Evolutionary conservation across 441 rosid genomes (phyloP).

Genomic region (Viola pubescens): DNA sequence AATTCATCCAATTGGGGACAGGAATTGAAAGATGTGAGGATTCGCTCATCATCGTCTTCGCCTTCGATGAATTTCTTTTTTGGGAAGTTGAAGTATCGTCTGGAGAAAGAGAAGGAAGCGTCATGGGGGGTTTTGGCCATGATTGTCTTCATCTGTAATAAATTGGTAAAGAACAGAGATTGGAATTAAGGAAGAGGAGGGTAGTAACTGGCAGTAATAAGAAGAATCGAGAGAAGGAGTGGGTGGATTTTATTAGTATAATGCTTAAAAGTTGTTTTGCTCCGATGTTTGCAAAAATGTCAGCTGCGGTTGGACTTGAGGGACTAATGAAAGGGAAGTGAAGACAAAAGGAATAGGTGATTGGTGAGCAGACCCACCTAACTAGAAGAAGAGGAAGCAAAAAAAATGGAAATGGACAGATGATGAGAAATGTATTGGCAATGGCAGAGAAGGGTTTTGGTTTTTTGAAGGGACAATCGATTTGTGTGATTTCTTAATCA

Average conservation of each 20-base stretch:
- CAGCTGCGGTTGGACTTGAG: slow-evolving; percentile 16
- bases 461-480: slow-evolving; percentile 43
- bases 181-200: not conserved
- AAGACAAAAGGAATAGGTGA: slow-evolving; percentile 29
- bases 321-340: slow-evolving; percentile 17
- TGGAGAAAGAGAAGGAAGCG: slow-evolving; percentile 50
- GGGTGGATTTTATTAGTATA: no score
- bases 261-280: not conserved
- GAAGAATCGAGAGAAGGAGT: no score
- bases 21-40: slow-evolving; percentile 28
- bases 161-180: not conserved
- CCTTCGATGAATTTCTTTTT: slow-evolving; percentile 45
- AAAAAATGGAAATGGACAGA: slow-evolving; percentile 17
- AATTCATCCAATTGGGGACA: slow-evolving; percentile 24
- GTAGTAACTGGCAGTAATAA: no score
- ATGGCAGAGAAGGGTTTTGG: slow-evolving; percentile 21
- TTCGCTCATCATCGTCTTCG: slow-evolving; percentile 35
- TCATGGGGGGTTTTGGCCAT: slow-evolving; percentile 41
- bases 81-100: slow-evolving; percentile 68
- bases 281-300: slow-evolving; percentile 9
- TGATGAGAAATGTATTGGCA: slow-evolving; percentile 4
- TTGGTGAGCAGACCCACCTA: slow-evolving; percentile 65
- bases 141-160: slow-evolving; percentile 46
- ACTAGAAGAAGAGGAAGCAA: slow-evolving; percentile 21
- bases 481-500: slow-evolving; percentile 54